Conservation (phyloP, 345 rosid genomes). For the Aquilaria sinensis region DNA sequence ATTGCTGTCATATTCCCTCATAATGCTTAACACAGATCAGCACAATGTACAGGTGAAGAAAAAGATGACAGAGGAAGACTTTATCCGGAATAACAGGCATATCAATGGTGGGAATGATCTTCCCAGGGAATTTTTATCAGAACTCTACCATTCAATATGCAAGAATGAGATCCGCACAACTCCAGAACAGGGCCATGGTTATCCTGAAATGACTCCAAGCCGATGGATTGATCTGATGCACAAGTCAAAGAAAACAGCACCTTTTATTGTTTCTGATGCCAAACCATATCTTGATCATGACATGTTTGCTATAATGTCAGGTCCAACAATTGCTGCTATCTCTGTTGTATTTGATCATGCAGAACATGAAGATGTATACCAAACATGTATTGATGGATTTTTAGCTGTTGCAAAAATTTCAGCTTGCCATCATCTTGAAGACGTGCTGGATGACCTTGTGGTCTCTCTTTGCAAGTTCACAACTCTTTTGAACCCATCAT, state of each 20-base stretch:
- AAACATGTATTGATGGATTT: constrained; percentile 95
- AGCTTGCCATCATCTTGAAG: constrained; percentile 98
- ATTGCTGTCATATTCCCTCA: constrained; percentile 84
- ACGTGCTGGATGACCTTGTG: constrained; percentile 93
- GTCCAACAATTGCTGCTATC: constrained; percentile 98
- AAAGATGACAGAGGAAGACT: constrained; percentile 98
- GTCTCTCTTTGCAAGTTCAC: constrained; percentile 97
- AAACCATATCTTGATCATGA: constrained; percentile 91
- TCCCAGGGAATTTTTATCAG: constrained; percentile 81
- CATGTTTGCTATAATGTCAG: constrained; percentile 98
- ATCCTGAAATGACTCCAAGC: constrained; percentile 97
- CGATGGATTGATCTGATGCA: constrained; percentile 99
- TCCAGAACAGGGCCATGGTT: constrained; percentile 92
- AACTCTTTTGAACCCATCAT: constrained; percentile 76
- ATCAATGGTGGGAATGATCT: constrained; percentile 92
- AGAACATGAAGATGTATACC: constrained; percentile 91
- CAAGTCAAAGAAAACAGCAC: constrained; percentile 90
- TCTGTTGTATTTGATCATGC: constrained; percentile 99
- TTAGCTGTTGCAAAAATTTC: constrained; percentile 95
- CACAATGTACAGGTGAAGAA: constrained; percentile 97
- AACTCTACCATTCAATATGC: constrained; percentile 84
- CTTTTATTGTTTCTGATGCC: constrained; percentile 72
- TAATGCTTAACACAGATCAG: constrained; percentile 97
- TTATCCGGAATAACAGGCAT: constrained; percentile 87
- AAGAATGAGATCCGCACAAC: constrained; percentile 96